Evolutionary conservation across 2,329 filamentous ascomycete genomes (phyloP).

Genomic region (Coniochaeta sp.): DNA sequence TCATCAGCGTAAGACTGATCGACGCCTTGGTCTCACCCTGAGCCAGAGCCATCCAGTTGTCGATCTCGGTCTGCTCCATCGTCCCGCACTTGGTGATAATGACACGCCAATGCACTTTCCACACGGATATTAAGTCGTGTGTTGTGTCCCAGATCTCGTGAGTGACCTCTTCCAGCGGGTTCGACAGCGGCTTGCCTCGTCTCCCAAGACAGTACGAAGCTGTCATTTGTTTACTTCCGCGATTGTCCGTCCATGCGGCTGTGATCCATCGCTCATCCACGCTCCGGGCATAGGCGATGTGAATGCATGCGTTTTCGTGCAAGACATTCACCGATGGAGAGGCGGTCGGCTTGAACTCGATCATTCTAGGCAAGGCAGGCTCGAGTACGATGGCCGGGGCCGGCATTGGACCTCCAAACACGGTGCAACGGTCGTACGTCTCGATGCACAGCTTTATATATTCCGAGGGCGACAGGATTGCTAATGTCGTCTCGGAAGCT

Average conservation of each 20-base stretch:
- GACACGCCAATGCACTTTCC: constrained; percentile 69
- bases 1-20: constrained; percentile 51
- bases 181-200: constrained; percentile 42
- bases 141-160: constrained; percentile 75
- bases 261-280: constrained; percentile 72
- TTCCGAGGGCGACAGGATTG: constrained; percentile 53
- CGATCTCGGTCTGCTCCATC: constrained; percentile 60
- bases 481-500: constrained; percentile 53
- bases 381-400: constrained; percentile 69
- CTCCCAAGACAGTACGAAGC: constrained; percentile 65
- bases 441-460: constrained; percentile 61
- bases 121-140: constrained; percentile 59
- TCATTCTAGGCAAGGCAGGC: constrained; percentile 57
- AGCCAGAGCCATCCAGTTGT: constrained; percentile 47
- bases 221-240: constrained; percentile 64
- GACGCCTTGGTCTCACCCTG: constrained; percentile 42
- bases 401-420: constrained; percentile 47
- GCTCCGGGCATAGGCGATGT: constrained; percentile 71
- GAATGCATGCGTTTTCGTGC: constrained; percentile 72
- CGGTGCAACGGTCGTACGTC: constrained; percentile 67
- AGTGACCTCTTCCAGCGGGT: constrained; percentile 54
- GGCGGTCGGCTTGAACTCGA: constrained; percentile 66
- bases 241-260: constrained; percentile 73
- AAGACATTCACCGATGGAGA: constrained; percentile 66
- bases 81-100: constrained; percentile 65